phyloP scores from a whole-genome alignment of 2,329 filamentous ascomycete species.

The Xylaria sp. region DNA sequence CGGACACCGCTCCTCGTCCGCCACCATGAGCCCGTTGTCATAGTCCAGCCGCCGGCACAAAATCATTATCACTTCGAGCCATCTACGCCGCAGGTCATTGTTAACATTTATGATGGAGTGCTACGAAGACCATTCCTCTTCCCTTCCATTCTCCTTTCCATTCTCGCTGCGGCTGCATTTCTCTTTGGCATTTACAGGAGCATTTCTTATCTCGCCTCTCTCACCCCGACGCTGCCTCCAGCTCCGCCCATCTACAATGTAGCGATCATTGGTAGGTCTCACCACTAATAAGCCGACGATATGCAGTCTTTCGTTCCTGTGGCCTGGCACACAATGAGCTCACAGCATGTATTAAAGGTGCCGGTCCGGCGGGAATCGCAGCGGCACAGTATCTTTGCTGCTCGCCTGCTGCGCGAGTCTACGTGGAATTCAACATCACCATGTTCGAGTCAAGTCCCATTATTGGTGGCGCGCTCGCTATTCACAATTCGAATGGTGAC shows the following conservation, averaged over 20 bases:
- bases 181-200: background rate
- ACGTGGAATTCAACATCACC: constrained; percentile 38
- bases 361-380: constrained; percentile 6
- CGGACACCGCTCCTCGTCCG: background rate
- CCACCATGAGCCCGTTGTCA: background rate
- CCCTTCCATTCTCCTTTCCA: background rate
- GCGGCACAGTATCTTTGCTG: background rate
- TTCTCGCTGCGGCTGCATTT: background rate
- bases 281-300: background rate
- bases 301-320: background rate
- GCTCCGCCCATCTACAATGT: constrained; percentile 1
- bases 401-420: background rate
- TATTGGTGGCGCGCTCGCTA: constrained; percentile 40
- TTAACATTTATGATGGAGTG: background rate
- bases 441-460: constrained; percentile 39
- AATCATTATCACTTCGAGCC: background rate
- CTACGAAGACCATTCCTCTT: background rate
- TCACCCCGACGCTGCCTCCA: background rate
- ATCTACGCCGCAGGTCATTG: too few relatives aligned
- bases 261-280: constrained; percentile 7
- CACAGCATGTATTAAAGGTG: background rate
- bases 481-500: constrained; percentile 33
- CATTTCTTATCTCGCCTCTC: background rate
- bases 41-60: background rate
- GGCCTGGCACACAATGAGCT: background rate